A percentile compares a stretch with the other conserved stretches of the same genome.
phyloP scores from a whole-genome alignment of 345 rosid species.

The Murraya koenigii region DNA sequence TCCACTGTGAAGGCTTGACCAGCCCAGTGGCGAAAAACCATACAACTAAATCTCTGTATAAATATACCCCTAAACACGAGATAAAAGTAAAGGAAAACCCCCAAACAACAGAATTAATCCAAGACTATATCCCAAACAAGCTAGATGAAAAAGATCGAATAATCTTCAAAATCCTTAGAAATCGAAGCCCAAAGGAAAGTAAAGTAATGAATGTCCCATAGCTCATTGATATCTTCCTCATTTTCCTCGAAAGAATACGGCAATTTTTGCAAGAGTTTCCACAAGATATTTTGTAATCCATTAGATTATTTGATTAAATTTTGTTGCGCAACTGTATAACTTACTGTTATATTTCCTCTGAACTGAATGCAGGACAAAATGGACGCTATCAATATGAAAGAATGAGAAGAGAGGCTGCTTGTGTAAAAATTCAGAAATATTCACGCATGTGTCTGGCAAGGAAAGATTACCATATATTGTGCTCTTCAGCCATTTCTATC shows the following conservation, averaged over 20 bases:
- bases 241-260: background rate
- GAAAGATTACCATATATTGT: constrained; percentile 48
- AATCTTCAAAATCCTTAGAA: background rate
- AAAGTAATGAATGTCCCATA: background rate
- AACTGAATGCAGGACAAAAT: constrained; percentile 52
- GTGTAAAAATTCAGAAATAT: constrained; percentile 63
- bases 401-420: constrained; percentile 77
- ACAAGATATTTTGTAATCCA: background rate
- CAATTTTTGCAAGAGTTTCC: background rate
- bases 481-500: constrained; percentile 56
- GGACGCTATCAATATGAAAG: constrained; percentile 53
- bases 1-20: too few relatives aligned
- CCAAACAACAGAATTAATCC: too few relatives aligned
- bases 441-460: constrained; percentile 61
- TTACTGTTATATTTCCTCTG: constrained; percentile 9
- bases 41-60: too few relatives aligned
- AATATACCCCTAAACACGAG: too few relatives aligned
- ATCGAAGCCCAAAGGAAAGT: background rate
- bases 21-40: too few relatives aligned
- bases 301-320: background rate
- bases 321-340: background rate
- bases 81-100: too few relatives aligned
- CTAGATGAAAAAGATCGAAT: too few relatives aligned
- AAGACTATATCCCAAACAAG: too few relatives aligned
- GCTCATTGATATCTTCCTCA: background rate